Evolutionary conservation across 345 rosid genomes (phyloP), one percentile per base, ranked within the genome.

Genomic region (Citrus glauca): DNA sequence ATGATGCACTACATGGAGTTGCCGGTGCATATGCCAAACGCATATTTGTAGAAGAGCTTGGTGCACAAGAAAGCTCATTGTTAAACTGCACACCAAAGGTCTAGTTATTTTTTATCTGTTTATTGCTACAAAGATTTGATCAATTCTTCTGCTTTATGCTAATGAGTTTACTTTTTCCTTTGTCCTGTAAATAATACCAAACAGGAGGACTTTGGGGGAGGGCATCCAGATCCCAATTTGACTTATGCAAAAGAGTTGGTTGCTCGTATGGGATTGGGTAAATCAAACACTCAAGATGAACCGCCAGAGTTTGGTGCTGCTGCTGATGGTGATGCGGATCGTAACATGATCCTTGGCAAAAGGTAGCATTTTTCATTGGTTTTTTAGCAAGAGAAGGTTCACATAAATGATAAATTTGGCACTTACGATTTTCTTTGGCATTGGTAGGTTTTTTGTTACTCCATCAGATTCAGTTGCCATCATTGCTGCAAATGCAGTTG

Each of bases 311-410:
- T 97, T 87, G 98, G 99, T 71, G 98, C 99, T 27, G 99, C 99
- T 80, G 91, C 98, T 87, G 99, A 97, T 85, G 99, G 98, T 85
- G 99, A 97, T 89, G 99, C 99, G 38, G 99, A 97, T 83, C 98
- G 98, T 79, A 97, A 97, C 83, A 94, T 97, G 99, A 70, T 97
- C 83, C 99, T 97, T 9, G 99, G 99, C 45, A 97, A 94, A 91
- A 97, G 96, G 98, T 97, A 85, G 78, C 65, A 3, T 53, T 76
- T 24, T 24, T 22, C 53, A 13, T 19, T 77, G 56, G 37, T 27
- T 56, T 81, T 53, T 66, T 62, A 38, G 38, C 57, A 11, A 67
- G 74, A 71, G 57, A 48, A 67, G 63, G 71, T 59, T 50, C 73
- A 59, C 62, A 71, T 73, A 20, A 57, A 79, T 25, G 38, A 28